phyloP scores from a whole-genome alignment of 2,329 filamentous ascomycete species.

The Chrysoporthe puriensis region DNA sequence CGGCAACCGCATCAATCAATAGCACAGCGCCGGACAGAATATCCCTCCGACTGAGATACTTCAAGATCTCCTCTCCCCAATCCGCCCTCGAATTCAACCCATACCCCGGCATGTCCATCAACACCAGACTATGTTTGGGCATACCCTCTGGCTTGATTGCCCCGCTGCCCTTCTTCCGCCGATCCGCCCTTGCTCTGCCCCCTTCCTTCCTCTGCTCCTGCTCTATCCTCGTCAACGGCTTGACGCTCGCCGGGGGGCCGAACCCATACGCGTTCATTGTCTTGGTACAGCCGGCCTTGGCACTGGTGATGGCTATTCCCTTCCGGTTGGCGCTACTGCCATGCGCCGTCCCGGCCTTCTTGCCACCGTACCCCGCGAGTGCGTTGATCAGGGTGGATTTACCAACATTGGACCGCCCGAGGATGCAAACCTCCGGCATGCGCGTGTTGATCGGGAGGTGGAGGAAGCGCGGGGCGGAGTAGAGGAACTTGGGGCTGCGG shows the following conservation, averaged over 20 bases:
- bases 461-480: conserved; percentile 53
- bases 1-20: conserved; percentile 57
- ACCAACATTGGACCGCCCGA: conserved; percentile 87
- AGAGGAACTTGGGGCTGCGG: conserved; percentile 45
- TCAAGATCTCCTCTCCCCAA: conserved; percentile 57
- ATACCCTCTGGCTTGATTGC: conserved; percentile 40
- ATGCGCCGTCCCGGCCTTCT: conserved; percentile 36
- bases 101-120: conserved; percentile 47
- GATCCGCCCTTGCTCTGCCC: conserved; percentile 32
- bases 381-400: conserved; percentile 90
- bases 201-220: conserved; percentile 16
- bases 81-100: conserved; percentile 42
- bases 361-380: conserved; percentile 56
- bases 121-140: conserved; percentile 51
- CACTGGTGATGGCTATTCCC: conserved; percentile 55
- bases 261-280: conserved; percentile 61
- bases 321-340: conserved; percentile 44
- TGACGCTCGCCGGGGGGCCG: conserved; percentile 45
- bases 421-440: conserved; percentile 70
- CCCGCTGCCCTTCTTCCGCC: conserved; percentile 19
- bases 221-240: conserved; percentile 22
- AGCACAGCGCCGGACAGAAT: conserved; percentile 57
- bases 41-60: conserved; percentile 52
- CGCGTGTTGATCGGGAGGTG: conserved; percentile 55
- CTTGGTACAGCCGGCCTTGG: conserved; percentile 55